phyloP scores from a whole-genome alignment of 345 rosid genomes.

The Acer negundo region DNA sequence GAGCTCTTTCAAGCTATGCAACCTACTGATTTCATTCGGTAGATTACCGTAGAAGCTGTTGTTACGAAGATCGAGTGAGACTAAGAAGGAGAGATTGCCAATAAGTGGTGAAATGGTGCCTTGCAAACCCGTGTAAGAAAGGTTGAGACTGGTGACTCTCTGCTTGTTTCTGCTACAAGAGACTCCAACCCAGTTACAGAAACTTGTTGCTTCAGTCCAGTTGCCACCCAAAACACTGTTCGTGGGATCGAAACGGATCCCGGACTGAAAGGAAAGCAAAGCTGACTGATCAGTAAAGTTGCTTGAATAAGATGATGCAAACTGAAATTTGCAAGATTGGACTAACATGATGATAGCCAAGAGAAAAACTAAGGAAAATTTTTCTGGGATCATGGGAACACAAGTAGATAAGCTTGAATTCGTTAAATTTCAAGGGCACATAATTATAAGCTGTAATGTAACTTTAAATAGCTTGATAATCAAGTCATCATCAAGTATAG shows the following conservation, averaged over 20 bases:
- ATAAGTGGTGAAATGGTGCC: conserved; percentile 7
- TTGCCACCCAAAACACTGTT: background rate
- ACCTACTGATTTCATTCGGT: background rate
- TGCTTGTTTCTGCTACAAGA: background rate
- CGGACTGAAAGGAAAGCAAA: background rate
- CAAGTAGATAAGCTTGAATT: no score
- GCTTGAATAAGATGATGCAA: background rate
- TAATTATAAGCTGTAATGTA: no score
- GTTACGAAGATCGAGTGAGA: conserved; percentile 3
- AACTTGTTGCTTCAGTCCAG: background rate
- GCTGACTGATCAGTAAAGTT: background rate
- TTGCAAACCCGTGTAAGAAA: conserved; percentile 3
- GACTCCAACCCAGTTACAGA: conserved; percentile 20
- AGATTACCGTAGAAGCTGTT: conserved; percentile 20
- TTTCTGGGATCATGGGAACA: background rate
- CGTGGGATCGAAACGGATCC: background rate
- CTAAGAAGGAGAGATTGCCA: conserved; percentile 17
- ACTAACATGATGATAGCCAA: background rate
- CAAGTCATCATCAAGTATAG: no score
- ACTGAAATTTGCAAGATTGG: background rate
- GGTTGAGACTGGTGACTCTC: conserved; percentile 13
- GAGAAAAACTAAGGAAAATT: background rate
- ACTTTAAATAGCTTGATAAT: no score
- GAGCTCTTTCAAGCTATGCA: conserved; percentile 8
- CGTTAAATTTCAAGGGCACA: no score